A percentile compares a stretch with the other conserved stretches of the same genome.
These are phyloP conservation scores for Acanthamoeba divionensis DNA, from an alignment of 208 protist genomes.

Conservation along the genomic window DNA sequence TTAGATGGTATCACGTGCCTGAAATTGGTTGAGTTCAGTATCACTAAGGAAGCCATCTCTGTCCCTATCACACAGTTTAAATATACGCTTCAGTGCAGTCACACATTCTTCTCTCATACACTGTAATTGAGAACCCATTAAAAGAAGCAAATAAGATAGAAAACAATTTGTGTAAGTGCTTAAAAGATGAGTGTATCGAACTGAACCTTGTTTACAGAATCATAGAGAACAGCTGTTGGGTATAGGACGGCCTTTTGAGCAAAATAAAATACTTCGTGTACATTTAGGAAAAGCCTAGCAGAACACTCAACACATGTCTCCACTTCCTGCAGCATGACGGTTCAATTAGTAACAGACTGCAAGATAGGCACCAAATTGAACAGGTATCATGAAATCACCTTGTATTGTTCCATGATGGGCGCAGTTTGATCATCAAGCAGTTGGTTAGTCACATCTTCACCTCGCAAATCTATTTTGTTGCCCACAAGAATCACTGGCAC, in stretches of 20 bases:
- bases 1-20: too few species aligned
- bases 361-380: neutral
- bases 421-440: slow-evolving; percentile 26
- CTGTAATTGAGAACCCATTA: too few species aligned
- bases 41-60: slow-evolving; percentile 27
- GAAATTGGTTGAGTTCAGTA: slow-evolving; percentile 37
- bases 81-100: slow-evolving; percentile 46
- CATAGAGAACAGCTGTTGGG: slow-evolving; percentile 39
- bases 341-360: neutral
- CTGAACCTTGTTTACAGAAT: too few species aligned
- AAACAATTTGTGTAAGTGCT: too few species aligned
- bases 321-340: neutral
- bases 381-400: neutral
- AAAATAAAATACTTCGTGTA: slow-evolving; percentile 59
- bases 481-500: slow-evolving; percentile 40
- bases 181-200: too few species aligned
- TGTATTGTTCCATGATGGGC: slow-evolving; percentile 55
- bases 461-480: slow-evolving; percentile 52
- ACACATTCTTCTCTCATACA: slow-evolving; percentile 21
- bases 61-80: slow-evolving; percentile 52
- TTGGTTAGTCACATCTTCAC: neutral
- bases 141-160: too few species aligned
- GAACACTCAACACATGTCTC: slow-evolving; percentile 56
- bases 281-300: slow-evolving; percentile 4
- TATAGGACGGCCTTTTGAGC: slow-evolving; percentile 26